Conservation (phyloP, 1,284 basidiomycete genomes). For the Erythrobasidium hasegawianum region DNA sequence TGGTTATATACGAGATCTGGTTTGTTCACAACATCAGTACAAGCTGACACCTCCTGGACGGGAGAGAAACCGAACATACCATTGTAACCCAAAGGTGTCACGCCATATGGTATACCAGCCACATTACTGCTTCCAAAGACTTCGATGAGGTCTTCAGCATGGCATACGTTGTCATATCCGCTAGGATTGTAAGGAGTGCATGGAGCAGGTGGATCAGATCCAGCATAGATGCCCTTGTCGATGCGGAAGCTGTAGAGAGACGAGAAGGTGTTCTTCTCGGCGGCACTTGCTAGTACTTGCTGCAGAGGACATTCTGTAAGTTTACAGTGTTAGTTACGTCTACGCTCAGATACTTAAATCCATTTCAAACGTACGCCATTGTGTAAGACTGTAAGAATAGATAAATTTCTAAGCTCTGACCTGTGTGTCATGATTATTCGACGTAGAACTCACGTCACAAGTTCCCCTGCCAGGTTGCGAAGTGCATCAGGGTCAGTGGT, state of each 20-base stretch:
- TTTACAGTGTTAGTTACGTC: background rate
- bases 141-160: constrained; percentile 27
- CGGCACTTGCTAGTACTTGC: constrained; percentile 21
- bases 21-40: background rate
- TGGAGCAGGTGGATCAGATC: background rate
- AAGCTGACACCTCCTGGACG: too few species aligned
- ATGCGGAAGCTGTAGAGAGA: constrained; percentile 26
- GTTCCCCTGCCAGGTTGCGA: background rate
- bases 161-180: constrained; percentile 28
- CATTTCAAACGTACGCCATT: constrained; percentile 16
- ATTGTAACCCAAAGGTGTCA: background rate
- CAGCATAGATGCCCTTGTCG: constrained; percentile 20
- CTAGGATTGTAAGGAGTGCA: constrained; percentile 19
- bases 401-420: background rate
- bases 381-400: constrained; percentile 1
- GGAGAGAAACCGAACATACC: too few species aligned
- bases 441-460: constrained; percentile 17
- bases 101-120: constrained; percentile 13
- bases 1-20: constrained; percentile 24
- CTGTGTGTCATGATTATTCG: too few species aligned
- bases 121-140: constrained; percentile 30
- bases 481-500: constrained; percentile 26
- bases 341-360: background rate
- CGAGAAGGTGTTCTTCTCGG: constrained; percentile 23
- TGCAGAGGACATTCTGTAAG: constrained; percentile 33